These are phyloP conservation scores for Globisporangium ultimum DNA, from an alignment of 352 stramenopile species.

Conservation along the genomic window DNA sequence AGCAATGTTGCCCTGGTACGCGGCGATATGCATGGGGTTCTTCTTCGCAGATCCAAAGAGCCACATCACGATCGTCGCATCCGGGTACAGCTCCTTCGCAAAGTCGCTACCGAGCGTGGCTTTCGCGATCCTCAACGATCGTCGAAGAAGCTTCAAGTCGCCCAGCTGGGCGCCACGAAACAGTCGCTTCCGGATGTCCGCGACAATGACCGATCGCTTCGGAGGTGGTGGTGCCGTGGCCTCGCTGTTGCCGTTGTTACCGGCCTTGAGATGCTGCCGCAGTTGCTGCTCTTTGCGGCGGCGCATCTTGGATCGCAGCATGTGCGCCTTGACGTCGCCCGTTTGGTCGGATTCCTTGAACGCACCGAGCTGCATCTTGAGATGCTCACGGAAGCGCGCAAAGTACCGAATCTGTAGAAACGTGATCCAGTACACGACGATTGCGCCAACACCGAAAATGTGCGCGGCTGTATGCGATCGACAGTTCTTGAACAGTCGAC, in stretches of 20 bases:
- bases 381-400: constrained; percentile 73
- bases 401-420: constrained; percentile 71
- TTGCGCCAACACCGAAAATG: constrained; percentile 35
- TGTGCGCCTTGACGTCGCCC: constrained; percentile 67
- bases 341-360: constrained; percentile 83
- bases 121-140: constrained; percentile 52
- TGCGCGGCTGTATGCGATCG: constrained; percentile 40
- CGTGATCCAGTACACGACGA: constrained; percentile 57
- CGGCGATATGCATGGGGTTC: constrained; percentile 82
- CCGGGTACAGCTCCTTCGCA: constrained; percentile 58
- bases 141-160: constrained; percentile 54
- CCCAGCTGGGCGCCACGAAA: constrained; percentile 72
- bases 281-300: constrained; percentile 37
- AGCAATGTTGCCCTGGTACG: constrained; percentile 74
- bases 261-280: constrained; percentile 19
- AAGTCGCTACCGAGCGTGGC: constrained; percentile 50
- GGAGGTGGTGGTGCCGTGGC: constrained; percentile 12
- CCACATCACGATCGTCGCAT: constrained; percentile 59
- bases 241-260: constrained; percentile 3
- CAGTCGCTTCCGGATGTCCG: constrained; percentile 63
- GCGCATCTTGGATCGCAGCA: constrained; percentile 54
- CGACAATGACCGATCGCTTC: constrained; percentile 29
- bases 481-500: constrained; percentile 54
- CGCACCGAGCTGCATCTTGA: constrained; percentile 83
- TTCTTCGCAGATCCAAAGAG: constrained; percentile 80